Base-by-base conservation (phyloP, 2,329 filamentous ascomycete species). In the Pyrenophora seminiperda region DNA sequence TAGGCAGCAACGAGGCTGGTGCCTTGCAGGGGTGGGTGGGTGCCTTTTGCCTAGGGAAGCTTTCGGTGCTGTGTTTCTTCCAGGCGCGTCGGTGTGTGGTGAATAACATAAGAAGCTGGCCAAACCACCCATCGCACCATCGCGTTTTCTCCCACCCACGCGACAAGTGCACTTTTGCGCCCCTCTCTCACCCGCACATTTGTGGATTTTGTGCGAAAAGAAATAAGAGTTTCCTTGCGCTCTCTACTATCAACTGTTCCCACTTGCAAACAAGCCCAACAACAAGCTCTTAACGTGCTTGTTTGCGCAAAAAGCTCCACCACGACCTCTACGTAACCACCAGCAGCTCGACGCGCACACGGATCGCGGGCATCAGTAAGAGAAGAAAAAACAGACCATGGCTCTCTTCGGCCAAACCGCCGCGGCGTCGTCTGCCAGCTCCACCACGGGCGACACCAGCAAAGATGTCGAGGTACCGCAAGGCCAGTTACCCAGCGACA, bases 381-480 rank as follows among this genome's bases (percentile, higher is more conserved):
- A 38, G 46, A 29, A 53, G n/a, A n/a, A n/a, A n/a, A n/a, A n/a
- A n/a, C n/a, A n/a, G n/a, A n/a, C n/a, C 13, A 70, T 92, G 89
- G 82, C 88, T 24, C 77, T 84, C 62, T 87, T 87, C 72, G 81
- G 81, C 56, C 79, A 80, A 53, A 65, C 74, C 50, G 68, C 79
- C 45, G 65, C 83, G 40, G 65, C 84, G 27, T 65, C 83, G 22
- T 67, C 85, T 17, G 64, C 82, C 37, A 84, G 81, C 63, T 89
- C 88, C 61, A 94, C 92, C 2, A 85, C 93, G 6, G 94, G 94
- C 63, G 93, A 99, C 68, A 86, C 96, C 52, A 91, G 88, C 69
- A 89, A 92, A 68, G 94, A 99, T 74, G 85, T 97, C 46, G 82
- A 88, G 45, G 79, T 99, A 47, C 82, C 78, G 53, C 83, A 87